Evolutionary conservation across 106 monocot species (phyloP), one percentile per base, ranked within the genome.

Genomic region (Narthecium ossifragum): DNA sequence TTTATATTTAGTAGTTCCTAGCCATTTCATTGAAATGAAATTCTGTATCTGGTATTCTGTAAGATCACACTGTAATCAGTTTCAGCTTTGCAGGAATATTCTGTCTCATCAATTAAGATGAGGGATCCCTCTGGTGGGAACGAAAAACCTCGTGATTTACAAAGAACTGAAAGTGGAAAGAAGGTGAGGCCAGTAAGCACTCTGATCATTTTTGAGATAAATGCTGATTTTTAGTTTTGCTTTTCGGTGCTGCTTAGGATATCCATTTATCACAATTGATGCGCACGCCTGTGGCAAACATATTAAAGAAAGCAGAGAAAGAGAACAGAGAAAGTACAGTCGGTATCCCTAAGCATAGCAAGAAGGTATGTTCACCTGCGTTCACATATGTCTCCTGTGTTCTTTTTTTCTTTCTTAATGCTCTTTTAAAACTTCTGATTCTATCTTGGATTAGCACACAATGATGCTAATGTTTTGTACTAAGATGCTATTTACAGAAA

Each of bases 91-190:
- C 68, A 98, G 98, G 98, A 91, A 65, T 76, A 81, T 61, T 91
- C 91, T 65, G 55, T 72, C 62, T 85, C 98, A 54, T 98, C 98
- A 47, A 83, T 74, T 53, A 87, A 81, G 71, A 88, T 63, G 85
- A 86, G 74, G 52, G 81, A 79, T 70, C 31, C 63, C 3, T 60
- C 77, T 51, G 45, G 65, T 49, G 65, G 65, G 60, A 98, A 79
- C 66, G 75, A 75, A 62, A 77, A 43, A 31, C 73, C 68, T 22
- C 51, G 70, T 52, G 41, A 73, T 34, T 49, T 73, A 46, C 71
- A 51, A 30, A 82, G 74, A 65, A 62, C 81, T 31, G 81, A 81
- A 75, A 74, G 57, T 30, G 64, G 64, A 68, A 75, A 76, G 43
- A 87, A 90, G 86, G 90, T 90, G 18, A 26, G 57, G 10, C 25